phyloP scores from a whole-genome alignment of 1,139 yeast species.

The Spathaspora sp. region DNA sequence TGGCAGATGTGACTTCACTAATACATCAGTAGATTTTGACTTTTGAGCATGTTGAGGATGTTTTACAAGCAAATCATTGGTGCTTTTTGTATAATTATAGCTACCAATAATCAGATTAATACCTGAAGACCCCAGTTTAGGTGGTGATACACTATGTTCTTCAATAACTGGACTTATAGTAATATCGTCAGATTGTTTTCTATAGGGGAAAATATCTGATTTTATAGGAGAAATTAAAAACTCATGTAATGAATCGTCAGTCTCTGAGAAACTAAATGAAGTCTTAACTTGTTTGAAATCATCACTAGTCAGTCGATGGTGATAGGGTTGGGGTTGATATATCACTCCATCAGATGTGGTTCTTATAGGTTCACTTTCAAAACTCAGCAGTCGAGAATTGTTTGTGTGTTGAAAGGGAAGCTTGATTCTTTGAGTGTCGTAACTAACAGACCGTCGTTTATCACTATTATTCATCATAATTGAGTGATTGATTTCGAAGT shows the following conservation, averaged over 20 bases:
- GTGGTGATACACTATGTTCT: constrained; percentile 10
- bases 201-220: constrained; percentile 11
- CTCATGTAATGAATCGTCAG: constrained; percentile 27
- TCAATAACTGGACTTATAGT: constrained; percentile 15
- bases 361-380: constrained; percentile 1
- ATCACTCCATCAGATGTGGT: not conserved
- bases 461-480: constrained; percentile 1
- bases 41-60: constrained; percentile 4
- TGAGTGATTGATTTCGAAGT: not conserved
- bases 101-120: constrained; percentile 28
- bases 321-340: not conserved
- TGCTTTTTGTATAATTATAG: constrained; percentile 29
- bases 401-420: constrained; percentile 11
- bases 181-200: constrained; percentile 1
- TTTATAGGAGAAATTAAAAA: constrained; percentile 22
- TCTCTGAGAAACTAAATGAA: constrained; percentile 13
- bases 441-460: constrained; percentile 30
- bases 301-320: not conserved
- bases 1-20: constrained; percentile 2
- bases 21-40: constrained; percentile 6
- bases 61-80: constrained; percentile 12
- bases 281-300: not conserved
- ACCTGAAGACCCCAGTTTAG: constrained; percentile 8
- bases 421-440: constrained; percentile 29
- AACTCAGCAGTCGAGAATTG: constrained; percentile 6